These are phyloP conservation scores for Vanrija pseudolonga DNA, from an alignment of 1,284 basidiomycete genomes.

Conservation along the genomic window DNA sequence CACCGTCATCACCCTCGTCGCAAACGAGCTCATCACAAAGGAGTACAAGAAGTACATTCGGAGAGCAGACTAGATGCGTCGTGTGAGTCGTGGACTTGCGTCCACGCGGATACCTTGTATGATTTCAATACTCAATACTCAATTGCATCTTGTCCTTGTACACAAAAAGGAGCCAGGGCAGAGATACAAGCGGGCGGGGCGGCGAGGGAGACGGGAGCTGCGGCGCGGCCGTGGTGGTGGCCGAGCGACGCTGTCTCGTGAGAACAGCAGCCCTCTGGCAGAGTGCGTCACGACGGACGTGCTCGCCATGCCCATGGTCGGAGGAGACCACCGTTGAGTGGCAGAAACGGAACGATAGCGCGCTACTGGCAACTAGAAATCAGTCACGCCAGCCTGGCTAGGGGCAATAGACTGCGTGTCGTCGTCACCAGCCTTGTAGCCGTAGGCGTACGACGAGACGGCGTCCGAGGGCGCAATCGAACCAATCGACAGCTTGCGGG, in stretches of 20 bases:
- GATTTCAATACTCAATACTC: too few species aligned
- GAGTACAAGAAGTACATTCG: slow-evolving; percentile 55
- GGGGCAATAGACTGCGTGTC: slow-evolving; percentile 46
- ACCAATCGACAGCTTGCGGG: slow-evolving; percentile 64
- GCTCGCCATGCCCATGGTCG: neutral
- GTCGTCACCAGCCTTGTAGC: slow-evolving; percentile 49
- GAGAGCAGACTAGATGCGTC: neutral
- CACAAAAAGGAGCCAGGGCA: neutral
- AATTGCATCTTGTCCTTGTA: too few species aligned
- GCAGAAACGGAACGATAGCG: neutral
- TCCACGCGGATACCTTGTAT: too few species aligned
- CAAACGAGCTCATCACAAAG: slow-evolving; percentile 76
- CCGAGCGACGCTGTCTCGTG: neutral
- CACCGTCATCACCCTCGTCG: slow-evolving; percentile 78
- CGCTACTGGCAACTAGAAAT: slow-evolving; percentile 35
- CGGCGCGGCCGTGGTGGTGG: neutral
- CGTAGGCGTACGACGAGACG: slow-evolving; percentile 41
- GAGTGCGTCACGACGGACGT: too few species aligned
- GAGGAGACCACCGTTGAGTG: neutral
- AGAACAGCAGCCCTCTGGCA: neutral
- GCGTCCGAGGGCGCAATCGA: slow-evolving; percentile 57
- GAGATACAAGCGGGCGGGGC: neutral
- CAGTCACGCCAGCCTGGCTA: slow-evolving; percentile 50
- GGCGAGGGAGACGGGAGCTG: neutral
- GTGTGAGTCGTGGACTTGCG: neutral